phyloP scores from a whole-genome alignment of 1,284 basidiomycete species.

The Irpex sp. region DNA sequence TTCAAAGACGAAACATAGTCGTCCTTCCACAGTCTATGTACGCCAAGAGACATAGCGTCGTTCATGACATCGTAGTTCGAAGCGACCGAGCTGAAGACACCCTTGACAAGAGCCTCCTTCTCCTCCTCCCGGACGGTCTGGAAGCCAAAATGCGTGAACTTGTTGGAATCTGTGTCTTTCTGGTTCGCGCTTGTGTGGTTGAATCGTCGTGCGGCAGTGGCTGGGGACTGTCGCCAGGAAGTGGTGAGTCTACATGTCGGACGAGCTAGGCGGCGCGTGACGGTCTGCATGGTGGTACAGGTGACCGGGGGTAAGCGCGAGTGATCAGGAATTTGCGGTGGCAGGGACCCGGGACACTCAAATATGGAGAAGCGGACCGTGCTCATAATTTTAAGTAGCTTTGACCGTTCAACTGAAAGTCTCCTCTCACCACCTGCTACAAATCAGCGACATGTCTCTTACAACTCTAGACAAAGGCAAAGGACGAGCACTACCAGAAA shows the following conservation, averaged over 20 bases:
- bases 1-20: conserved; percentile 80
- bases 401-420: not conserved
- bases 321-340: conserved; percentile 7
- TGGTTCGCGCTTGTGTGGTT: conserved; percentile 6
- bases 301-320: conserved; percentile 15
- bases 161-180: not conserved
- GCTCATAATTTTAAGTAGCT: not conserved
- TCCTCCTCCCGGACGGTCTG: conserved; percentile 76
- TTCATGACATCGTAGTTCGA: conserved; percentile 99
- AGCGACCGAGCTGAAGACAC: conserved; percentile 95
- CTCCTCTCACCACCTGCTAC: not conserved
- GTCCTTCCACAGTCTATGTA: conserved; percentile 98
- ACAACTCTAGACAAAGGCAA: conserved; percentile 39
- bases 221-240: not conserved
- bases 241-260: conserved; percentile 4
- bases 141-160: conserved; percentile 86
- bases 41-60: conserved; percentile 95
- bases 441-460: conserved; percentile 17
- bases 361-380: not conserved
- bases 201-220: not conserved
- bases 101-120: conserved; percentile 80
- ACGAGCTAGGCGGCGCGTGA: conserved; percentile 12
- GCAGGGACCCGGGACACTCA: conserved; percentile 17
- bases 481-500: conserved; percentile 29
- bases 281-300: conserved; percentile 15